Evolutionary conservation across 345 rosid genomes (phyloP).

Genomic region (Psidium guajava): DNA sequence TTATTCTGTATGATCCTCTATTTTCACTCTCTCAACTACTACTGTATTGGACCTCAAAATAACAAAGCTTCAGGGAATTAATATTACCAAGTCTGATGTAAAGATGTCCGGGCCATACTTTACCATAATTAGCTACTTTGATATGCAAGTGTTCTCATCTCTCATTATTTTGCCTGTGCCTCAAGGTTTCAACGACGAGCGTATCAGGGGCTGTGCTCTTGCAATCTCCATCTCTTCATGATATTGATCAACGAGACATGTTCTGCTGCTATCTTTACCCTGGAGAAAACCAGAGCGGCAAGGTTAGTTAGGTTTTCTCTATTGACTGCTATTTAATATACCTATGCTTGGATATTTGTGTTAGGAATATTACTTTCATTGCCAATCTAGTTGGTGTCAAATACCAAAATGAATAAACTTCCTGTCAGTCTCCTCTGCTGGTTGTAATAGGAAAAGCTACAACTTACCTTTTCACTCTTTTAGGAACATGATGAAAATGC

Average conservation of each 20-base stretch:
- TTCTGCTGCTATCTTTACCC: slow-evolving; percentile 76
- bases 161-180: background rate
- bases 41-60: background rate
- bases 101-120: background rate
- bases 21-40: background rate
- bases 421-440: background rate
- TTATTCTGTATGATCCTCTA: slow-evolving; percentile 41
- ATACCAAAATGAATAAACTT: background rate
- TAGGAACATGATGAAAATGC: background rate
- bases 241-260: slow-evolving; percentile 61
- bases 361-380: background rate
- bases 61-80: background rate
- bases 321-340: background rate
- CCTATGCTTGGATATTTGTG: background rate
- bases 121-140: background rate
- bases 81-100: background rate
- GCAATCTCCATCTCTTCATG: slow-evolving; percentile 49
- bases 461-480: background rate
- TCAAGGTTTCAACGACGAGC: slow-evolving; percentile 53
- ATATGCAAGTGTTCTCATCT: background rate
- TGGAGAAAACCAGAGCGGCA: slow-evolving; percentile 41
- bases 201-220: slow-evolving; percentile 60
- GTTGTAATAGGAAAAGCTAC: background rate
- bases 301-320: slow-evolving; percentile 30
- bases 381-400: background rate